A percentile compares a stretch with the other conserved stretches of the same genome.
Conservation (phyloP, 73 alveolate species). For the Paramecium bursaria region DNA sequence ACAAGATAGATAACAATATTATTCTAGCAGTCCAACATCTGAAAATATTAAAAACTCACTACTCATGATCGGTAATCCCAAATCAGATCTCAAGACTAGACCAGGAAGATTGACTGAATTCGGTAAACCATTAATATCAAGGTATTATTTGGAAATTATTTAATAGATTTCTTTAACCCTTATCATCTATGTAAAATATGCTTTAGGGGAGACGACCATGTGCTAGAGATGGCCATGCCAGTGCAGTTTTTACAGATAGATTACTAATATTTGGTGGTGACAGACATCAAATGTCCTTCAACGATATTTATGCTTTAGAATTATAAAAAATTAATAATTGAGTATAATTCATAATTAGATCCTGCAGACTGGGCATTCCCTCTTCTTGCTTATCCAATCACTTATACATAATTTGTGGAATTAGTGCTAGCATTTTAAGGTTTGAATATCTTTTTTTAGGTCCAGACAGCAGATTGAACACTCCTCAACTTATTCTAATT, state of each 20-base stretch:
- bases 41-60: slow-evolving; percentile 68
- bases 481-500: neutral
- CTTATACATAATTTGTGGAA: slow-evolving; percentile 9
- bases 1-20: slow-evolving; percentile 15
- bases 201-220: slow-evolving; percentile 82
- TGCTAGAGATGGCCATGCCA: slow-evolving; percentile 92
- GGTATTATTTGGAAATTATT: neutral
- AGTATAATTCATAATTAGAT: too few species aligned
- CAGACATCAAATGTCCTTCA: slow-evolving; percentile 88
- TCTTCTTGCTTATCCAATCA: neutral
- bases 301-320: slow-evolving; percentile 76
- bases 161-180: slow-evolving; percentile 64
- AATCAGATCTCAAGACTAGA: slow-evolving; percentile 56
- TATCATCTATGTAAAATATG: slow-evolving; percentile 25
- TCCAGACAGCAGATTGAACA: neutral
- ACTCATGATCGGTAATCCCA: slow-evolving; percentile 64
- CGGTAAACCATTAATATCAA: slow-evolving; percentile 62
- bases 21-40: slow-evolving; percentile 61
- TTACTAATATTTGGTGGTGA: slow-evolving; percentile 92
- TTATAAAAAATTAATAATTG: slow-evolving; percentile 57
- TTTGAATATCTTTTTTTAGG: neutral
- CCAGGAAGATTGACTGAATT: slow-evolving; percentile 65
- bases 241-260: slow-evolving; percentile 68
- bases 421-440: neutral
- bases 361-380: slow-evolving; percentile 29